Evolutionary conservation across 345 rosid genomes (phyloP).

Genomic region (Populus davidiana): DNA sequence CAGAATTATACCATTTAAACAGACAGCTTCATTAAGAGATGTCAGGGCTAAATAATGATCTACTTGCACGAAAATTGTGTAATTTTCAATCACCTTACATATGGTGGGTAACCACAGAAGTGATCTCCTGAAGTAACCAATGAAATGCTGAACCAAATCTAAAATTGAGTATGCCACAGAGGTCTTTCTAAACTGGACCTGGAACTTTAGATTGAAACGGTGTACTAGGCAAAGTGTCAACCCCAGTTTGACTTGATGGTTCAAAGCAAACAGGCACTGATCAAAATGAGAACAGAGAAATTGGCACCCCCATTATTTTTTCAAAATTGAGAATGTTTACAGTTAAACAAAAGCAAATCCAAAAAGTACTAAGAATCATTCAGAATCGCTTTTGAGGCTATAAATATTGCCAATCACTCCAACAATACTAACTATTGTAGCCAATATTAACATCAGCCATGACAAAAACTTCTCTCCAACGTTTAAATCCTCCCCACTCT

Average conservation of each 20-base stretch:
- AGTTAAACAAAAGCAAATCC: neutral
- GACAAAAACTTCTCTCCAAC: constrained; percentile 46
- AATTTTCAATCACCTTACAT: neutral
- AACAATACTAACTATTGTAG: constrained; percentile 61
- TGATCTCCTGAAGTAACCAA: neutral
- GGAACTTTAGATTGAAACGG: neutral
- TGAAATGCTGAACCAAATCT: neutral
- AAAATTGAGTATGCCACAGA: neutral
- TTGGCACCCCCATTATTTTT: neutral
- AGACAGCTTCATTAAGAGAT: neutral
- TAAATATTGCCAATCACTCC: constrained; percentile 77
- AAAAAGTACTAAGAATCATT: constrained; percentile 11
- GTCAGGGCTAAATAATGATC: neutral
- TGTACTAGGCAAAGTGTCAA: neutral
- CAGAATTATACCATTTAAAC: neutral
- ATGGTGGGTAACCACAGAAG: neutral
- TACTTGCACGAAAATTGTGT: neutral
- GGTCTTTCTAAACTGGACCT: neutral
- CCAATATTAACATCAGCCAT: constrained; percentile 71
- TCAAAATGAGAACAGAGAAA: neutral
- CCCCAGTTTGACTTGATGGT: neutral
- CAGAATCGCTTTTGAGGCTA: constrained; percentile 47
- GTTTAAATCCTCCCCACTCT: constrained; percentile 48
- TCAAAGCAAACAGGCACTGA: neutral
- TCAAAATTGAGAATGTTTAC: neutral